phyloP scores from a whole-genome alignment of 2,329 filamentous ascomycete genomes.

The Dothistroma septosporum region DNA sequence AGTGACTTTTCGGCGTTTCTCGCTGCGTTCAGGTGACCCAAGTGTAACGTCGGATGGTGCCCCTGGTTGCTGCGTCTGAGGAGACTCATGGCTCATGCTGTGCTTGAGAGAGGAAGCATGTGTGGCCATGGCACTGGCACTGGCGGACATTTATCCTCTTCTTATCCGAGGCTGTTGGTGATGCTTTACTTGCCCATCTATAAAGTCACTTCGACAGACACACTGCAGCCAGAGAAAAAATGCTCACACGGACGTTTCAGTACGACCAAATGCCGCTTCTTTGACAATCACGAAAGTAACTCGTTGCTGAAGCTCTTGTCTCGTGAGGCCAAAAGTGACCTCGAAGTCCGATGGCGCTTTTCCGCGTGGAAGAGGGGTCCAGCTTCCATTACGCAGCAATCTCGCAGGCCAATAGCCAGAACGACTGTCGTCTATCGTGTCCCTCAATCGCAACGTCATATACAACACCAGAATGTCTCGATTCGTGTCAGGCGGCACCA shows the following conservation, averaged over 20 bases:
- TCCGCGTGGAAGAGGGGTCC: neutral
- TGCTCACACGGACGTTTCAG: no score
- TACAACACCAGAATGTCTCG: constrained; percentile 40
- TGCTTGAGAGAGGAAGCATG: neutral
- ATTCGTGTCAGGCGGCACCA: constrained; percentile 51
- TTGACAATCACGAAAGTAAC: no score
- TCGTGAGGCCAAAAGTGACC: no score
- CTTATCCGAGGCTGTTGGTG: neutral
- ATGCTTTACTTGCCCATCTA: no score
- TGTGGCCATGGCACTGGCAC: constrained; percentile 1
- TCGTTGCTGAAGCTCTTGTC: no score
- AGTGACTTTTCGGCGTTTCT: constrained; percentile 27
- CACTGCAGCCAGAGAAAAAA: no score
- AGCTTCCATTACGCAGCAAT: neutral
- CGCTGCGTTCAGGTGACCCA: constrained; percentile 8
- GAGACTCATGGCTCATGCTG: constrained; percentile 5
- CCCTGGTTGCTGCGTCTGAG: constrained; percentile 1
- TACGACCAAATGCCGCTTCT: no score
- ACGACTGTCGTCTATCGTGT: neutral
- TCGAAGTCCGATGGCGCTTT: neutral
- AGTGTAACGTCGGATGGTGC: neutral
- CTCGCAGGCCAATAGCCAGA: neutral
- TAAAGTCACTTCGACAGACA: no score
- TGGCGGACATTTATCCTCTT: neutral
- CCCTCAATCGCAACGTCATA: neutral